Evolutionary conservation across 768 basidiomycete genomes (phyloP).

Genomic region (Candolleomyces aberdarensis): DNA sequence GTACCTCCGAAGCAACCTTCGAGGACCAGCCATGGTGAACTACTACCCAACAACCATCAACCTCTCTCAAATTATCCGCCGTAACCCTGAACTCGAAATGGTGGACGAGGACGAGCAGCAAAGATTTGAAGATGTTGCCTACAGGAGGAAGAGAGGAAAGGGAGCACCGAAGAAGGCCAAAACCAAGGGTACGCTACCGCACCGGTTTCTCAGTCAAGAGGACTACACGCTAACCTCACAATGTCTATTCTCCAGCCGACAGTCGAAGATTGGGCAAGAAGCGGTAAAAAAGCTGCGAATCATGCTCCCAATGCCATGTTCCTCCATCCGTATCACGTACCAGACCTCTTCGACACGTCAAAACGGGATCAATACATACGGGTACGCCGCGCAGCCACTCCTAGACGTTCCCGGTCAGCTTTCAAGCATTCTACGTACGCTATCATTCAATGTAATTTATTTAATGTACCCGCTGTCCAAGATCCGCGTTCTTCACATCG

Average conservation of each 20-base stretch:
- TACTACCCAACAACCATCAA: constrained; percentile 75
- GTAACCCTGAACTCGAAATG: constrained; percentile 57
- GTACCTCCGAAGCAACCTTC: constrained; percentile 78
- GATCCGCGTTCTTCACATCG: too few relatives aligned
- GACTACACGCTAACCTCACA: neutral
- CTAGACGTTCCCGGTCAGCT: neutral
- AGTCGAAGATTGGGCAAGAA: constrained; percentile 7
- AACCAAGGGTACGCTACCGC: constrained; percentile 47
- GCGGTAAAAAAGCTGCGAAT: neutral
- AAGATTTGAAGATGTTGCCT: constrained; percentile 64
- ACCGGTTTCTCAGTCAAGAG: neutral
- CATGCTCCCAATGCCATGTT: neutral
- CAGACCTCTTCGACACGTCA: neutral
- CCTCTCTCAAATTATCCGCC: constrained; percentile 46
- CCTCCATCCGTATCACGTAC: neutral
- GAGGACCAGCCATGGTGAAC: constrained; percentile 80
- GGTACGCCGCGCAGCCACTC: neutral
- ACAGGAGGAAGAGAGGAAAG: constrained; percentile 73
- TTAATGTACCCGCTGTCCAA: neutral
- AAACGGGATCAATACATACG: neutral
- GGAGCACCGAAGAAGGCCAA: constrained; percentile 82
- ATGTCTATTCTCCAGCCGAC: neutral
- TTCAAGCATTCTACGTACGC: neutral
- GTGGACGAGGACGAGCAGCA: constrained; percentile 66
- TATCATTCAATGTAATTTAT: neutral